Base-by-base conservation (phyloP, 2,329 filamentous ascomycete genomes). In the Epichloe baconii region DNA sequence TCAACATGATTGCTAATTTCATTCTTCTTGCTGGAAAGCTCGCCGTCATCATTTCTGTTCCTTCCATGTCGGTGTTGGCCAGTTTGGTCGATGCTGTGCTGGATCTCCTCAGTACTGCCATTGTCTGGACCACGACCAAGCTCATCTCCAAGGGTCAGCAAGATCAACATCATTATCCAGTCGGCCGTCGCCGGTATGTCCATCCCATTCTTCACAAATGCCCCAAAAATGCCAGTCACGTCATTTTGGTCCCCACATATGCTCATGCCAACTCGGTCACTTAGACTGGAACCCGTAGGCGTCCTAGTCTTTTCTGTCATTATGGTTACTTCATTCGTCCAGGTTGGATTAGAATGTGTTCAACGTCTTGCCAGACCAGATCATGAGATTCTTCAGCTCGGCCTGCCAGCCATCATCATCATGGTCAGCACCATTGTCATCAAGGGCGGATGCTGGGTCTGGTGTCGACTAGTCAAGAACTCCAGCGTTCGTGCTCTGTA, bases 401-500 rank as follows among this genome's bases (percentile, higher is more conserved):
- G 83, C 0, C 61, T 82, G 15, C 78, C 87, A 0, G 85, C 88
- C 5, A 82, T 94, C 52, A 70, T 72, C 47, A 91, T 94, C 64
- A 94, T 95, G 88, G 69, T 83, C 5, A 73, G 77, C 40, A 95
- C 89, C 0, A 85, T 95, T 40, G 66, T 90, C 43, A 83, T 95
- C 66, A 95, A 95, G 65, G 80, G 85, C 19, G 69, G 79, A 10
- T 90, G 86, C 67, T 95, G 87, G 86, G 62, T 94, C 40, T 95
- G 86, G 86, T 95, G 87, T 64, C 85, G 88, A 6, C 66, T 93
- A 36, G 86, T 95, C 57, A 87, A 81, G 58, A 95, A 94, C 64
- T 89, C 85, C 2, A 88, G 83, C 55, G 88, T 95, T 4, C 87
- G 90, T 63, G 88, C 88, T 1, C 71, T 95, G 57, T 78, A 64